Conservation (phyloP, 768 basidiomycete genomes). For the Naganishia vaughanmartiniae region DNA sequence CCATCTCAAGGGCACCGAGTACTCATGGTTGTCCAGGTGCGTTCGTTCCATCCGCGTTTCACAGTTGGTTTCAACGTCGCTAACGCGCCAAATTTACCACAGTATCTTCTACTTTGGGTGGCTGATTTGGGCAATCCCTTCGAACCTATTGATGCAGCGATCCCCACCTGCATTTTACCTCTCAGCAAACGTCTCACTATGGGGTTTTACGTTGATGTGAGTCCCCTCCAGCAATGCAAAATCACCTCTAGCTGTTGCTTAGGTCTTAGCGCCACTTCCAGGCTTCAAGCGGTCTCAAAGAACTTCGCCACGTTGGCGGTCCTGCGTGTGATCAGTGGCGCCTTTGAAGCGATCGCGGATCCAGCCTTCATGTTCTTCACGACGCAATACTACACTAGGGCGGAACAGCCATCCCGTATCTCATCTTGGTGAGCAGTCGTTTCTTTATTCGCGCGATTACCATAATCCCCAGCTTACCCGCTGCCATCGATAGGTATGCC, state of each 20-base stretch:
- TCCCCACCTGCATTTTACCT: constrained; percentile 54
- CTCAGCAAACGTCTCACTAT: constrained; percentile 53
- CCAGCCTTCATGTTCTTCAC: constrained; percentile 55
- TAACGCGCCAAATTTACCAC: constrained; percentile 10
- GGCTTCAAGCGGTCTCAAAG: constrained; percentile 52
- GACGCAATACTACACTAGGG: constrained; percentile 54
- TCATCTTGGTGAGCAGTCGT: constrained; percentile 46
- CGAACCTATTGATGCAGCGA: constrained; percentile 55
- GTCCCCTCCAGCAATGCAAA: background rate
- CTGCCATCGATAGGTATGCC: constrained; percentile 32
- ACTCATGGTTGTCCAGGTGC: constrained; percentile 47
- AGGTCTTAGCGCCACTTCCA: background rate
- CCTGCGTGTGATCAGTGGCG: constrained; percentile 54
- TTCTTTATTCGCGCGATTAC: no score
- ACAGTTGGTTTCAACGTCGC: background rate
- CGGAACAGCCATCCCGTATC: constrained; percentile 54
- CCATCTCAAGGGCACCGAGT: constrained; percentile 49
- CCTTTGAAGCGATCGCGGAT: constrained; percentile 54
- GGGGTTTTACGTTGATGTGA: constrained; percentile 54
- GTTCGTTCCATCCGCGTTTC: constrained; percentile 37
- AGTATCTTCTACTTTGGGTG: constrained; percentile 55
- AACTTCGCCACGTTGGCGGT: constrained; percentile 54
- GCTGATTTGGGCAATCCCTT: constrained; percentile 55
- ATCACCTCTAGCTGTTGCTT: background rate
- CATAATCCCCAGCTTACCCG: no score